These are phyloP conservation scores for Ascocoryne sarcoides DNA, from an alignment of 2,329 filamentous ascomycete genomes.

Conservation along the genomic window DNA sequence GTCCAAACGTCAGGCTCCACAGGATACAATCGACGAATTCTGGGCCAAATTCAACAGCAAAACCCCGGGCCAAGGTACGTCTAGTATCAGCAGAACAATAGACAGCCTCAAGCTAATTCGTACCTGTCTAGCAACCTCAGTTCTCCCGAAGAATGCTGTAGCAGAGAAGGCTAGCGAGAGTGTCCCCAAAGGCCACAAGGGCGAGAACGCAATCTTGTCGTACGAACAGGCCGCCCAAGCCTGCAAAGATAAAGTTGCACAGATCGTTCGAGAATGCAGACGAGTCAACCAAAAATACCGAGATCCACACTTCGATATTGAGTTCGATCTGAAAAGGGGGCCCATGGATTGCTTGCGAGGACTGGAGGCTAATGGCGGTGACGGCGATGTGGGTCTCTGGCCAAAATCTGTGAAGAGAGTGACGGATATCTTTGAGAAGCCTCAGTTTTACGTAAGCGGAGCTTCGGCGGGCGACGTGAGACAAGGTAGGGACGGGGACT, in stretches of 20 bases:
- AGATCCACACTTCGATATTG: constrained; percentile 81
- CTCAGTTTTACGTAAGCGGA: constrained; percentile 67
- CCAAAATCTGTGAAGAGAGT: constrained; percentile 49
- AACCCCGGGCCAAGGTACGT: constrained; percentile 56
- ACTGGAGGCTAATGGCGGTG: background rate
- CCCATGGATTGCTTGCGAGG: constrained; percentile 2
- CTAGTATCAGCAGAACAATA: background rate
- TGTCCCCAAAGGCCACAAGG: constrained; percentile 43
- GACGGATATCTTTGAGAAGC: constrained; percentile 65
- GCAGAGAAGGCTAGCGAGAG: constrained; percentile 50
- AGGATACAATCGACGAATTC: constrained; percentile 62
- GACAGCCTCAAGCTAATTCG: constrained; percentile 3
- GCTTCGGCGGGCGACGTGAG: constrained; percentile 64
- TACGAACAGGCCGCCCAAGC: constrained; percentile 64
- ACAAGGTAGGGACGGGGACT: constrained; percentile 63
- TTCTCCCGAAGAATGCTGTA: constrained; percentile 61
- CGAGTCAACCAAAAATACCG: constrained; percentile 78
- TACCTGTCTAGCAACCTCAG: constrained; percentile 45
- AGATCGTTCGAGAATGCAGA: constrained; percentile 57
- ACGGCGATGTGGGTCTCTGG: constrained; percentile 9
- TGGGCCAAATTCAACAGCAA: constrained; percentile 66
- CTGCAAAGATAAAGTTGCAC: constrained; percentile 56
- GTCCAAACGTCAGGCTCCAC: constrained; percentile 31
- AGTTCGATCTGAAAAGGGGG: constrained; percentile 35
- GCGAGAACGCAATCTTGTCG: constrained; percentile 52